Percentiles rank a stretch among this genome's conserved stretches.
Conservation (phyloP, 805 yeast species). For the Yarrowia bubula region DNA sequence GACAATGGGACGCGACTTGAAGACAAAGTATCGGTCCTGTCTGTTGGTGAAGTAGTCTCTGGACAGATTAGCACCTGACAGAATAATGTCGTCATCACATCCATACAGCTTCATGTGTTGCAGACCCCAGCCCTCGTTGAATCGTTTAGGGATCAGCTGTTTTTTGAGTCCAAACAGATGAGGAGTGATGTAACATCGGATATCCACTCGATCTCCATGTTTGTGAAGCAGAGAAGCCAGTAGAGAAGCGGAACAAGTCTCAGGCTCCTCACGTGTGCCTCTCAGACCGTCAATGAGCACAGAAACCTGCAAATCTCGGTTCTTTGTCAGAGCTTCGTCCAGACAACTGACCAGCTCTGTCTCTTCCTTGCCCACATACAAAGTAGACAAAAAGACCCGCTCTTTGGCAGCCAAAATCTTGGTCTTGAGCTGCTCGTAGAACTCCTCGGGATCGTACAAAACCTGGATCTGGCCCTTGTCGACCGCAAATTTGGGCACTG, state of each 20-base stretch:
- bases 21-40: slow-evolving; percentile 86
- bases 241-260: slow-evolving; percentile 70
- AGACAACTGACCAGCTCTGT: slow-evolving; percentile 67
- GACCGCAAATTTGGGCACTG: slow-evolving; percentile 68
- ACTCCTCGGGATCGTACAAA: slow-evolving; percentile 63
- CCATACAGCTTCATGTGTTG: slow-evolving; percentile 99
- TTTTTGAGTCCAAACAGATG: slow-evolving; percentile 67
- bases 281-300: slow-evolving; percentile 83
- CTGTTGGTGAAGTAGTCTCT: slow-evolving; percentile 90
- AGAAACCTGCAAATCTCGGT: slow-evolving; percentile 62
- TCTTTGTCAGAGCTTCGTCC: slow-evolving; percentile 55
- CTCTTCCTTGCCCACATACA: slow-evolving; percentile 83
- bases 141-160: slow-evolving; percentile 67
- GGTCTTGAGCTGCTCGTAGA: slow-evolving; percentile 58
- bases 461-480: slow-evolving; percentile 57
- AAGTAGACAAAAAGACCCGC: slow-evolving; percentile 76
- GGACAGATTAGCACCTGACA: slow-evolving; percentile 90
- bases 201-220: slow-evolving; percentile 63
- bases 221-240: slow-evolving; percentile 63
- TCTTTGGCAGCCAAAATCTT: slow-evolving; percentile 62
- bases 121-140: slow-evolving; percentile 87
- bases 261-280: slow-evolving; percentile 91
- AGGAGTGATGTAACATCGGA: slow-evolving; percentile 89
- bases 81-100: slow-evolving; percentile 81
- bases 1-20: slow-evolving; percentile 56